Percentiles rank a stretch among this genome's conserved stretches.
These are phyloP conservation scores for Talaromyces thailandensis DNA, from an alignment of 495 filamentous ascomycete species.

Conservation along the genomic window DNA sequence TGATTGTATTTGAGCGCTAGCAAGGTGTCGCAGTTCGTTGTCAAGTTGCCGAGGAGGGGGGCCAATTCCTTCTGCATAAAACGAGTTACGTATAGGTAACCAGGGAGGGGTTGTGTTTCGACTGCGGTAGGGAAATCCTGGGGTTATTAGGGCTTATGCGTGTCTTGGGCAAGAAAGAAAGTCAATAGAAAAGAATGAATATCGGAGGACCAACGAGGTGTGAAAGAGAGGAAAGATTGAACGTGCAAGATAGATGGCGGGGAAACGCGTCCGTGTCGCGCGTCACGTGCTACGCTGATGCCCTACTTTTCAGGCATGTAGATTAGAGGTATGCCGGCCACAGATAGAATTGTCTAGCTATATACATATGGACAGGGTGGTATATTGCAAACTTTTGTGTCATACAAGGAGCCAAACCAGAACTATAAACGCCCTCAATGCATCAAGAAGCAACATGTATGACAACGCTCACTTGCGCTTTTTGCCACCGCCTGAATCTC, in stretches of 20 bases:
- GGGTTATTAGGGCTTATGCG: neutral
- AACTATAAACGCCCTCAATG: neutral
- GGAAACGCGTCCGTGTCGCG: constrained; percentile 4
- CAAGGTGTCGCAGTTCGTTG: neutral
- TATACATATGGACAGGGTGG: neutral
- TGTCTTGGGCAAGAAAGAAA: too few relatives aligned
- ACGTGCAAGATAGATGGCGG: neutral
- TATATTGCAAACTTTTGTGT: constrained; percentile 6
- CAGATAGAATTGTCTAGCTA: neutral
- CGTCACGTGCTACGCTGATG: neutral
- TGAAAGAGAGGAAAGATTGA: neutral
- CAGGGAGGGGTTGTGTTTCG: neutral
- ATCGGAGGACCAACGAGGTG: neutral
- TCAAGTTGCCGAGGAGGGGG: neutral
- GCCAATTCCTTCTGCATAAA: neutral
- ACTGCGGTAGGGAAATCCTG: neutral
- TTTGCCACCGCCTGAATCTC: constrained; percentile 55
- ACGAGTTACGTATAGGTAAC: neutral
- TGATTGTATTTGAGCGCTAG: neutral
- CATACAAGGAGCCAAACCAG: neutral
- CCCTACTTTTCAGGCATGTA: neutral
- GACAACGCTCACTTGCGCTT: constrained; percentile 28
- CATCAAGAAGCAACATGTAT: neutral
- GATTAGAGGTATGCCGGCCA: neutral
- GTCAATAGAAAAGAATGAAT: too few relatives aligned